Percentiles rank a stretch among this genome's conserved stretches.
phyloP scores from a whole-genome alignment of 2,329 filamentous ascomycete genomes.

The Lizonia empirigonia region DNA sequence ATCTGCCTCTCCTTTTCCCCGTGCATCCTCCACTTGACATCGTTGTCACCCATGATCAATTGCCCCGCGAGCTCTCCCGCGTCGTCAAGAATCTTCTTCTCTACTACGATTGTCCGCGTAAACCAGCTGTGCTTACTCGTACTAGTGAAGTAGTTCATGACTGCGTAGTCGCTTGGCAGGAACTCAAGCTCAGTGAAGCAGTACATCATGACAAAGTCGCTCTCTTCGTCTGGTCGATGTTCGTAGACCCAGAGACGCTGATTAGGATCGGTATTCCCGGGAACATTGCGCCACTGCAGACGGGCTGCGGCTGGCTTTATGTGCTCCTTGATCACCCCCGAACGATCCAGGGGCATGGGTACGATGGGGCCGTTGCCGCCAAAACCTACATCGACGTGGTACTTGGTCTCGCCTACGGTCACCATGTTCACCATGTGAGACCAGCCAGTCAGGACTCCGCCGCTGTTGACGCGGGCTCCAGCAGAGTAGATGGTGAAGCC shows the following conservation, averaged over 20 bases:
- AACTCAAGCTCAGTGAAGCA: slow-evolving; percentile 61
- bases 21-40: slow-evolving; percentile 54
- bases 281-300: slow-evolving; percentile 44
- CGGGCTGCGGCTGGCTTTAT: slow-evolving; percentile 40
- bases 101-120: slow-evolving; percentile 43
- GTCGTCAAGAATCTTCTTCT: slow-evolving; percentile 58
- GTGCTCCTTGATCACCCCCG: slow-evolving; percentile 32
- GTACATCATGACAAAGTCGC: slow-evolving; percentile 66
- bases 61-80: slow-evolving; percentile 46
- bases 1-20: slow-evolving; percentile 51
- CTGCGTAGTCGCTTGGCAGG: slow-evolving; percentile 37
- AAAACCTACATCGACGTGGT: slow-evolving; percentile 54
- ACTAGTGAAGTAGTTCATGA: slow-evolving; percentile 46
- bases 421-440: slow-evolving; percentile 55
- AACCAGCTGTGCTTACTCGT: slow-evolving; percentile 42
- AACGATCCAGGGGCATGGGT: slow-evolving; percentile 47
- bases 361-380: slow-evolving; percentile 46
- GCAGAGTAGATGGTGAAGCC: slow-evolving; percentile 55
- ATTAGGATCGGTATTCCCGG: slow-evolving; percentile 39
- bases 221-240: slow-evolving; percentile 43
- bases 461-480: slow-evolving; percentile 49
- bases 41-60: slow-evolving; percentile 51
- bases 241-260: slow-evolving; percentile 55
- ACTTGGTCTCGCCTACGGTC: slow-evolving; percentile 41
- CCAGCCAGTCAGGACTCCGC: slow-evolving; percentile 38